Conservation (phyloP, 805 yeast genomes). For the Saturnispora zaruensis region DNA sequence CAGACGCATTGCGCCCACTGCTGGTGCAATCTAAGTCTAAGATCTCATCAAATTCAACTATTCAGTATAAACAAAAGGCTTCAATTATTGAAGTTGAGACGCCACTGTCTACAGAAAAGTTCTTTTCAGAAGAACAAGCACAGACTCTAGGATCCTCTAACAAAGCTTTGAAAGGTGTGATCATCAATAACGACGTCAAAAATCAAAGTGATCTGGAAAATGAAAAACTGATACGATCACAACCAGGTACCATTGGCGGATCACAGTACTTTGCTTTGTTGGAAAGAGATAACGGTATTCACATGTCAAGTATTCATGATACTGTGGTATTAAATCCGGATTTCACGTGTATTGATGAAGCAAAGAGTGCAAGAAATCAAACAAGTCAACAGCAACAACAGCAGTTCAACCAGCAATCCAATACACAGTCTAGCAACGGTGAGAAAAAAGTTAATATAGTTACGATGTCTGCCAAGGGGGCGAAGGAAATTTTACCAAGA, state of each 20-base stretch:
- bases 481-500: constrained; percentile 49
- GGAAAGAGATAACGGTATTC: constrained; percentile 34
- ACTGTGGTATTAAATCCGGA: constrained; percentile 75
- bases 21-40: constrained; percentile 47
- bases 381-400: constrained; percentile 32
- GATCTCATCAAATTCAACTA: constrained; percentile 34
- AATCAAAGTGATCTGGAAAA: background rate
- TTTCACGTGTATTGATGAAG: constrained; percentile 68
- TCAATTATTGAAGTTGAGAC: constrained; percentile 65
- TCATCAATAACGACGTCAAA: constrained; percentile 34
- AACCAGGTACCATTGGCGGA: constrained; percentile 17
- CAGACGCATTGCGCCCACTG: constrained; percentile 24
- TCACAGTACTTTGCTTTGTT: constrained; percentile 34
- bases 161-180: constrained; percentile 66
- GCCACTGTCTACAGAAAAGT: constrained; percentile 60
- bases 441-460: constrained; percentile 51
- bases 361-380: constrained; percentile 11
- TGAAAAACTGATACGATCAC: constrained; percentile 11
- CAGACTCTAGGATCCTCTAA: constrained; percentile 46
- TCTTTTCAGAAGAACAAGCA: constrained; percentile 57
- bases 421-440: background rate
- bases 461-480: constrained; percentile 66
- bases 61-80: constrained; percentile 46
- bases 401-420: constrained; percentile 24
- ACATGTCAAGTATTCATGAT: constrained; percentile 55